phyloP scores from a whole-genome alignment of 306 rosid species.

The Glycine soja region DNA sequence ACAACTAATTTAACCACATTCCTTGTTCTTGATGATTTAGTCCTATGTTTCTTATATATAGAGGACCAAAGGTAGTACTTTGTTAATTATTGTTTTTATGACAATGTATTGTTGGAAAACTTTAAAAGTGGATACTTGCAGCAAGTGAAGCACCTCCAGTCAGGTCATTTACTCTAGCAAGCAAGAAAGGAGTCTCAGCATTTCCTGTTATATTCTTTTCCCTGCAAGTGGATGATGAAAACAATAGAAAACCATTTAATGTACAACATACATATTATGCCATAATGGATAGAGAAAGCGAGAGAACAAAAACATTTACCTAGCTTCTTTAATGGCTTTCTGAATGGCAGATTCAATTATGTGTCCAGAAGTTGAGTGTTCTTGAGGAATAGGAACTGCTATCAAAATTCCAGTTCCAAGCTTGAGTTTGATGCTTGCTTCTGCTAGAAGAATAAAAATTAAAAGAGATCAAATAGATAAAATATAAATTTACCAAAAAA shows the following conservation, averaged over 20 bases:
- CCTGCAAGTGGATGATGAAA: constrained; percentile 50
- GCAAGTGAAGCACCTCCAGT: constrained; percentile 90
- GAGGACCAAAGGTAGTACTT: no score
- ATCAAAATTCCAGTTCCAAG: constrained; percentile 82
- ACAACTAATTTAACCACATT: no score
- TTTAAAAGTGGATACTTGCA: constrained; percentile 77
- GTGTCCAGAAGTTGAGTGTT: constrained; percentile 79
- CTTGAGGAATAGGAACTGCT: constrained; percentile 88
- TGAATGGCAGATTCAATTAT: constrained; percentile 81
- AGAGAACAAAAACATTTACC: constrained; percentile 51
- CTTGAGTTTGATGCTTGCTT: constrained; percentile 70
- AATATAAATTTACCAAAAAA: not conserved
- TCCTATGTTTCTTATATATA: no score
- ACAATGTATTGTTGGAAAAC: constrained; percentile 4
- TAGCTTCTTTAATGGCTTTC: constrained; percentile 76
- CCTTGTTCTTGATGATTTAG: no score
- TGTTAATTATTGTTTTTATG: constrained; percentile 3
- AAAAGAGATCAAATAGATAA: constrained; percentile 19
- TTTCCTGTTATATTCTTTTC: constrained; percentile 78
- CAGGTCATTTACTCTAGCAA: constrained; percentile 74
- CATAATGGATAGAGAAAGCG: constrained; percentile 30
- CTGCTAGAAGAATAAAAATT: constrained; percentile 51
- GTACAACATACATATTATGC: not conserved
- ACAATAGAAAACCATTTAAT: constrained; percentile 1
- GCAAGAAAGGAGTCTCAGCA: constrained; percentile 91